Percentiles rank a stretch among this genome's conserved stretches.
Evolutionary conservation across 305 asterid species (phyloP).

Genomic region (Fraxinus ornus): DNA sequence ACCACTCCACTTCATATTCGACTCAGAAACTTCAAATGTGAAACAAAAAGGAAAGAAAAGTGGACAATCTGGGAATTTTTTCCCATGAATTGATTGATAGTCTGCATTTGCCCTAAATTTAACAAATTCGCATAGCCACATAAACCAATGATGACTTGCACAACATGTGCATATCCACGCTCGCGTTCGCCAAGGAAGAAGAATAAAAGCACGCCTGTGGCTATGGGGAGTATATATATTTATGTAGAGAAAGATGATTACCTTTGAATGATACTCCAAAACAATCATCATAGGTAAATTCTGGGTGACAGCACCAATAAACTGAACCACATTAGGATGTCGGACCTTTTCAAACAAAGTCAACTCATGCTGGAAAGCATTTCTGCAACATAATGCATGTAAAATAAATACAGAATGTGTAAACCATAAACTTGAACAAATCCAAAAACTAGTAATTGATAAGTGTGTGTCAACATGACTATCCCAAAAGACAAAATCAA

Average conservation of each 20-base stretch:
- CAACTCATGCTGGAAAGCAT: constrained; percentile 79
- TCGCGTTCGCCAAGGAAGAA: background rate
- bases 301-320: constrained; percentile 98
- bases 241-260: constrained; percentile 41
- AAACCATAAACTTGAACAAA: background rate
- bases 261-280: constrained; percentile 75
- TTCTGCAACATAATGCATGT: constrained; percentile 49
- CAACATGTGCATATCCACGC: background rate
- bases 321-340: constrained; percentile 95
- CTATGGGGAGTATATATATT: background rate
- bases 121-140: background rate
- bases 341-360: constrained; percentile 88
- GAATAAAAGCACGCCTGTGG: background rate
- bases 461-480: background rate
- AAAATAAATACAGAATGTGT: constrained; percentile 22
- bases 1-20: constrained; percentile 12
- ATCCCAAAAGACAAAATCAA: background rate
- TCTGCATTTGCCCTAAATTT: background rate
- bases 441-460: background rate
- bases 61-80: background rate
- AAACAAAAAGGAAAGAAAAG: background rate
- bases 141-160: background rate
- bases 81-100: background rate
- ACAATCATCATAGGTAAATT: constrained; percentile 97
- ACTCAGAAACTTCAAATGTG: background rate